A percentile compares a stretch with the other conserved stretches of the same genome.
These are phyloP conservation scores for Ceratobasidium sp. DNA, from an alignment of 1,284 basidiomycete species.

Conservation along the genomic window DNA sequence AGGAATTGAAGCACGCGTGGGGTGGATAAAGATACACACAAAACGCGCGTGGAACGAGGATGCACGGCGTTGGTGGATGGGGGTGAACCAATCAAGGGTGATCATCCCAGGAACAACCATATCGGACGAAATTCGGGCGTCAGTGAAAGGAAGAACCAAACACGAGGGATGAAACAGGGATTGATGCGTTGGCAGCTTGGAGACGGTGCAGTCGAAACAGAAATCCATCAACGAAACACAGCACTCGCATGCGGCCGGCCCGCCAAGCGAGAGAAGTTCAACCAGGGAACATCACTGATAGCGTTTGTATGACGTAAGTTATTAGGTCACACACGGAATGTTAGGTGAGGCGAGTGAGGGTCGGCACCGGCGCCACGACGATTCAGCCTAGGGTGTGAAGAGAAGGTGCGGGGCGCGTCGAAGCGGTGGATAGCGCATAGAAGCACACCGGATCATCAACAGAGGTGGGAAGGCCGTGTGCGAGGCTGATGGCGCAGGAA, in stretches of 20 bases:
- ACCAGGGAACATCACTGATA: background rate
- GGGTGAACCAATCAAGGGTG: constrained; percentile 36
- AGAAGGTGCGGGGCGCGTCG: constrained; percentile 9
- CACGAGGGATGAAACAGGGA: constrained; percentile 32
- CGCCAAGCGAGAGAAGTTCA: constrained; percentile 6
- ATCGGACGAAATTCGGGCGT: constrained; percentile 31
- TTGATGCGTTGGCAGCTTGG: constrained; percentile 1
- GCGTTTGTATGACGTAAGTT: constrained; percentile 17
- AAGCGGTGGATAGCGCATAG: background rate
- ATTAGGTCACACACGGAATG: background rate
- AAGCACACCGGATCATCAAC: background rate
- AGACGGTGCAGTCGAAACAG: constrained; percentile 8
- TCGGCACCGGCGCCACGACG: constrained; percentile 26
- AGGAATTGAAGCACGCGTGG: constrained; percentile 11
- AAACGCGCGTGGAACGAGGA: constrained; percentile 25
- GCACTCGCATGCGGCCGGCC: background rate
- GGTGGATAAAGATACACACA: constrained; percentile 17
- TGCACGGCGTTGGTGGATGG: background rate
- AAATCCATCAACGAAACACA: constrained; percentile 6
- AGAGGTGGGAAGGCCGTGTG: background rate
- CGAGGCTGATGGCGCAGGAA: background rate
- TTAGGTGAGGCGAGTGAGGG: background rate
- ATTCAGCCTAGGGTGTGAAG: background rate
- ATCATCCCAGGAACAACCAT: constrained; percentile 33
- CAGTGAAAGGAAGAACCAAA: constrained; percentile 19